Evolutionary conservation across 345 rosid species (phyloP).

Genomic region (Geranium rotundifolium): DNA sequence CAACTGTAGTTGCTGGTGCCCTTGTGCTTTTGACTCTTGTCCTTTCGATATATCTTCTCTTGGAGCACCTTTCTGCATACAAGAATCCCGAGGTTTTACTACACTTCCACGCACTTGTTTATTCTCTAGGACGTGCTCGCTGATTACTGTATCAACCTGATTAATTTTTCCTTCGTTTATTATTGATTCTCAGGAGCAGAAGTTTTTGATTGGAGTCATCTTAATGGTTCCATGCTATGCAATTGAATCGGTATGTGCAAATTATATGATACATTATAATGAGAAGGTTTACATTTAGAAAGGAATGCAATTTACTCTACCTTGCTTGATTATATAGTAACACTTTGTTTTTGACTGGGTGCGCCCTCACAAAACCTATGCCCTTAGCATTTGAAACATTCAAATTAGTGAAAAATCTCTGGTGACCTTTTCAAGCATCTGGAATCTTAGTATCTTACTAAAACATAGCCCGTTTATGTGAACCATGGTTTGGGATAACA

Average conservation of each 20-base stretch:
- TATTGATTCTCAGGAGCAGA: conserved; percentile 62
- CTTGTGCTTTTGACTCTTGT: conserved; percentile 46
- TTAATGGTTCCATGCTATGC: conserved; percentile 98
- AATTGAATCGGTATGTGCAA: conserved; percentile 68
- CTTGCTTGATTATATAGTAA: neutral
- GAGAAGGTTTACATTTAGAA: too few relatives aligned
- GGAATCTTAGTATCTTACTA: neutral
- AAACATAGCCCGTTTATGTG: neutral
- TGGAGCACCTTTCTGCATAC: conserved; percentile 91
- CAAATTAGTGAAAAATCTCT: neutral
- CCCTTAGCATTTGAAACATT: too few relatives aligned
- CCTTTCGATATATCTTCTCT: conserved; percentile 67
- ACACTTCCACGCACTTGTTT: conserved; percentile 1
- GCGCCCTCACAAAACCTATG: too few relatives aligned
- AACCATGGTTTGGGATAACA: neutral
- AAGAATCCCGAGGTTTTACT: conserved; percentile 81
- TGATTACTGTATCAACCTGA: neutral
- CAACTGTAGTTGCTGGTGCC: conserved; percentile 46
- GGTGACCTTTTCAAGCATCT: neutral
- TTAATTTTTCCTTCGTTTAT: neutral
- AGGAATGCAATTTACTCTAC: neutral
- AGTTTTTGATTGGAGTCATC: conserved; percentile 90
- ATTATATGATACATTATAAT: neutral
- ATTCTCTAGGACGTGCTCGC: neutral
- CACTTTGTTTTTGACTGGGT: neutral